Base-by-base conservation (phyloP, 176 grass and related monocot genomes). In the Carex cristatella region DNA sequence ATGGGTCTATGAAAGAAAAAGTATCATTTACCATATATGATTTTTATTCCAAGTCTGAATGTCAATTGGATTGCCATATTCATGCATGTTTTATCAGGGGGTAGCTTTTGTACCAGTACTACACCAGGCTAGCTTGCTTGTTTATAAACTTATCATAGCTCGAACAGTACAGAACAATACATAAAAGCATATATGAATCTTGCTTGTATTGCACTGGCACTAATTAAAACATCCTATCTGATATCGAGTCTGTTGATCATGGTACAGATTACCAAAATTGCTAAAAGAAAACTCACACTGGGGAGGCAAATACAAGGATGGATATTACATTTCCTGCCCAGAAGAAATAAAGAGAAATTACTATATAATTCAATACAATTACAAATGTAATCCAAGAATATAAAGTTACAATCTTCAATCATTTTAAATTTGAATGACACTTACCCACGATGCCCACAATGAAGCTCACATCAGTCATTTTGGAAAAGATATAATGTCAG, bases 281-380 rank as follows among this genome's bases (percentile, higher is more conserved):
- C 57, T 16, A n/a, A 42, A 66, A 15, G 2, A 68, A 76, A 86
- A 87, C 91, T 91, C 54, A 90, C 91, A 97, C 87, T 67, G 94
- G 94, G 13, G 91, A 97, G 0, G 91, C 68, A 82, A 97, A 97
- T 27, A 97, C 94, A 16, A 97, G 86, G 23, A 97, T 88, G 35
- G 94, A 97, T 85, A 97, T 90, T 32, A 97, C 31, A 87, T 97
- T 97, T 37, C 91, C 94, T 97, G 89, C n/a, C 30, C 31, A 79
- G 16, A 4, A 53, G 23, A 79, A 56, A 9, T 23, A 2, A 55
- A 85, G 11, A 55, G 9, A 83, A 83, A 5, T 56, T 69, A 59
- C n/a, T 58, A 46, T 3, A 48, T 1, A 3, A 10, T 7, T 1
- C 15, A 60, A 14, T 12, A 80, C 16, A 16, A 5, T 27, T 8